These are phyloP conservation scores for Chlamydomonas sphaeroides DNA, from an alignment of 139 green algal species.

Conservation along the genomic window DNA sequence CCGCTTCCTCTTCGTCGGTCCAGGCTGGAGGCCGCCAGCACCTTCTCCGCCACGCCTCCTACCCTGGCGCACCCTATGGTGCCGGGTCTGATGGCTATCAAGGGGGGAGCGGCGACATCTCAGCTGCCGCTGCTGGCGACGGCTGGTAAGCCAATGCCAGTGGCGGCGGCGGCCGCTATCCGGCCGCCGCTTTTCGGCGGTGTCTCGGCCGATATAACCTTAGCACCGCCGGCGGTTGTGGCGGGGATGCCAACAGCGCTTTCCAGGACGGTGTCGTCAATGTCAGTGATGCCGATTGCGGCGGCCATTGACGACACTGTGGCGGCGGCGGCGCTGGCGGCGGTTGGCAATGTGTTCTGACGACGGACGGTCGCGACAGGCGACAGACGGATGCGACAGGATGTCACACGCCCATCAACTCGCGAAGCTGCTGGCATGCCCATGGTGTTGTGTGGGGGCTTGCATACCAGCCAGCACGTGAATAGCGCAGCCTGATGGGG, in stretches of 20 bases:
- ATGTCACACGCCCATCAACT: too few relatives aligned
- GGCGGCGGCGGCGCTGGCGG: not conserved
- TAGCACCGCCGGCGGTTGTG: constrained; percentile 7
- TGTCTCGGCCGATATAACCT: not conserved
- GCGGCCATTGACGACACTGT: not conserved
- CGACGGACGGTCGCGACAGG: not conserved
- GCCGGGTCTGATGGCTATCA: constrained; percentile 1
- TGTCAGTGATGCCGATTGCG: not conserved
- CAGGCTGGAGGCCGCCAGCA: constrained; percentile 17
- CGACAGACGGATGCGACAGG: not conserved
- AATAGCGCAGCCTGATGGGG: too few relatives aligned
- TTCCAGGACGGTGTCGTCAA: not conserved
- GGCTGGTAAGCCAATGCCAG: constrained; percentile 7
- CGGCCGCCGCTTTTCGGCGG: not conserved
- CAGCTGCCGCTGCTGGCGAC: not conserved
- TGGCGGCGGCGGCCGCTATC: not conserved
- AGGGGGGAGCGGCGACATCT: not conserved
- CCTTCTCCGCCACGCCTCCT: not conserved
- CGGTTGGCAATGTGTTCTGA: too few relatives aligned
- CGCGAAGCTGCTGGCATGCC: too few relatives aligned
- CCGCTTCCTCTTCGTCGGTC: constrained; percentile 9
- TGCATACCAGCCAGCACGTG: too few relatives aligned
- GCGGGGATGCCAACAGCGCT: not conserved
- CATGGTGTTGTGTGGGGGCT: too few relatives aligned
- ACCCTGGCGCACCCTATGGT: not conserved